Conservation (phyloP, 306 rosid genomes). For the Trifolium pratense region DNA sequence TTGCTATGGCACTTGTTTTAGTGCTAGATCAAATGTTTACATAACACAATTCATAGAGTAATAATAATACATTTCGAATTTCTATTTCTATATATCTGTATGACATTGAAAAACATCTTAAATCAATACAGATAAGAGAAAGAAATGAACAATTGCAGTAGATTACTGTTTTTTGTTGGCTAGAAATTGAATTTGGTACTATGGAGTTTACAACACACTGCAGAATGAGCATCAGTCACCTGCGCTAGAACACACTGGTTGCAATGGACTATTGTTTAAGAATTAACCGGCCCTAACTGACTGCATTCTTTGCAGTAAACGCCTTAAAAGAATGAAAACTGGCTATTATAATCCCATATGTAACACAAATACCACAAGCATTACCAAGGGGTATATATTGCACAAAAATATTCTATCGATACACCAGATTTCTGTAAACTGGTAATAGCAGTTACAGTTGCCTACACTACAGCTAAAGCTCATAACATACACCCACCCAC, state of each 20-base stretch:
- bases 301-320: not conserved
- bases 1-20: slow-evolving; percentile 85
- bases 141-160: not conserved
- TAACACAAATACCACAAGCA: not conserved
- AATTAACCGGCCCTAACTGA: not conserved
- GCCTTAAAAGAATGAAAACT: slow-evolving; percentile 12
- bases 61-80: not conserved
- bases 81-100: not conserved
- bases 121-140: not conserved
- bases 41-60: slow-evolving; percentile 19
- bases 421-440: slow-evolving; percentile 1
- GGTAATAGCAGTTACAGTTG: slow-evolving; percentile 7
- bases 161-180: too few species aligned
- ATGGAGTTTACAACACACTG: too few species aligned
- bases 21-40: slow-evolving; percentile 81
- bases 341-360: not conserved
- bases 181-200: too few species aligned
- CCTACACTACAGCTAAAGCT: too few species aligned
- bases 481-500: not conserved
- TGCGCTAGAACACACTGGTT: not conserved
- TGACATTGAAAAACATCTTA: not conserved
- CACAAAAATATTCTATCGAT: not conserved
- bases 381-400: not conserved
- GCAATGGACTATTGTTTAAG: not conserved
- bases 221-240: too few species aligned